Base-by-base conservation (phyloP, 1,284 basidiomycete species). In the Sanghuangporus baumii region DNA sequence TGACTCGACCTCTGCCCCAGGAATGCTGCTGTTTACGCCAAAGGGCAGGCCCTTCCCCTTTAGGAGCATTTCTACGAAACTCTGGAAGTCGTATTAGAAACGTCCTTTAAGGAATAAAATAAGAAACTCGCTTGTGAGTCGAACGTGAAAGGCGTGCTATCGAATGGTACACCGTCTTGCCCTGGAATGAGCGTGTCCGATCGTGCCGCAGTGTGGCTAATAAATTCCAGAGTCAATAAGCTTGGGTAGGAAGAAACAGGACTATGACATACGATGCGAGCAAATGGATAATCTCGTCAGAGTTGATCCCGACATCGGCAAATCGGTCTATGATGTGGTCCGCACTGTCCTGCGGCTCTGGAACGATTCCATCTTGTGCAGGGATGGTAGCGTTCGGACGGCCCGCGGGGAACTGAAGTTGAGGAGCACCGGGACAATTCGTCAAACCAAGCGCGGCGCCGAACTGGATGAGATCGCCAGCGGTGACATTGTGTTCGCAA, bases 201-300 rank as follows among this genome's bases (percentile, higher is more conserved):
- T 16, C 66, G 61, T 6, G 66, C 66, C 47, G 67, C 61, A 34
- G 66, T 64, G 59, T 68, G 67, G 9, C 26, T 31, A 3, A 31
- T 31, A 31, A 31, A 31, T 31, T 31, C 26, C 26, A 5, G 26
- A 31, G 3, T 31, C 26, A 31, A 31, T 31, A 31, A 31, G 26
- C 2, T 4, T 31, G 26, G 3, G 26, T 31, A 31, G 26, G 26
- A 31, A 31, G 26, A 31, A 5, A 31, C 2, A 31, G 26, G 26
- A 31, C 2, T 31, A 5, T 31, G 3, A 31, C 26, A 31, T 31
- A 31, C 26, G 26, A 31, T 60, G 65, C 61, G 37, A 67, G 63
- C 23, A 75, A 70, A 31, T 72, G 70, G 64, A 76, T 68, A 59
- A 75, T 68, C 38, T 74, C 74, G 3, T 59, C 65, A 11, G 72